Conservation (phyloP, 768 basidiomycete species). For the Psilocybe cyanescens region DNA sequence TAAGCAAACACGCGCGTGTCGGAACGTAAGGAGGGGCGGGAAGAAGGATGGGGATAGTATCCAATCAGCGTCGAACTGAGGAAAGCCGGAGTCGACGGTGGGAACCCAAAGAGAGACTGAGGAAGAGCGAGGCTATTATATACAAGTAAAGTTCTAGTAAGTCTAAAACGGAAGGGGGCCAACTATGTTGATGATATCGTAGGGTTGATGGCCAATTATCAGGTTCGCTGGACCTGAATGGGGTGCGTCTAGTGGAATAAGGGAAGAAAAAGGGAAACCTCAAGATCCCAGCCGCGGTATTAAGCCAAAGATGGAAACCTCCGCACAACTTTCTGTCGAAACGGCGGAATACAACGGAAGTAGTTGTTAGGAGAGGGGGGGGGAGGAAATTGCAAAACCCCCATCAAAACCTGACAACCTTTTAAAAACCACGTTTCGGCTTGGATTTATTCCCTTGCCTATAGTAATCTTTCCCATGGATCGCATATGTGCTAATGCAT, state of each 20-base stretch:
- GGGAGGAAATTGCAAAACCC: conserved; percentile 10
- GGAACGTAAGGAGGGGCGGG: conserved; percentile 18
- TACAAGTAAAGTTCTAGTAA: conserved; percentile 1
- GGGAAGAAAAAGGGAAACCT: conserved; percentile 2
- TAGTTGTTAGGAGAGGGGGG: conserved; percentile 14
- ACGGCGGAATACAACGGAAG: conserved; percentile 11
- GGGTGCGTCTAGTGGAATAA: conserved; percentile 1
- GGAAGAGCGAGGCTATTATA: conserved; percentile 17
- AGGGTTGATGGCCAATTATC: conserved; percentile 4
- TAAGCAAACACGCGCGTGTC: conserved; percentile 6
- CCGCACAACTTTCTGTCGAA: conserved; percentile 13
- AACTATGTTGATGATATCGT: conserved; percentile 7
- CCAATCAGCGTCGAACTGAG: conserved; percentile 21
- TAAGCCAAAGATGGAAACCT: conserved; percentile 16
- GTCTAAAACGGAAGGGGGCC: conserved; percentile 8
- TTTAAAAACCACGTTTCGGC: conserved; percentile 22
- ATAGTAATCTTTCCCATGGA: conserved; percentile 7
- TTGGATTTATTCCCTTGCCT: conserved; percentile 14
- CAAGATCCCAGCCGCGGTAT: conserved; percentile 11
- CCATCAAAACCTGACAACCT: conserved; percentile 20
- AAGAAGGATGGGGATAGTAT: conserved; percentile 17
- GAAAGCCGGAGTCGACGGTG: conserved; percentile 22
- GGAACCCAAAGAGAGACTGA: conserved; percentile 15
- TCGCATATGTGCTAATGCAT: conserved; percentile 4
- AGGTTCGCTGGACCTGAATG: conserved; percentile 3